Percentiles rank a stretch among this genome's conserved stretches.
Evolutionary conservation across 257 asterid genomes (phyloP).

Genomic region (Solanum bulbocastanum): DNA sequence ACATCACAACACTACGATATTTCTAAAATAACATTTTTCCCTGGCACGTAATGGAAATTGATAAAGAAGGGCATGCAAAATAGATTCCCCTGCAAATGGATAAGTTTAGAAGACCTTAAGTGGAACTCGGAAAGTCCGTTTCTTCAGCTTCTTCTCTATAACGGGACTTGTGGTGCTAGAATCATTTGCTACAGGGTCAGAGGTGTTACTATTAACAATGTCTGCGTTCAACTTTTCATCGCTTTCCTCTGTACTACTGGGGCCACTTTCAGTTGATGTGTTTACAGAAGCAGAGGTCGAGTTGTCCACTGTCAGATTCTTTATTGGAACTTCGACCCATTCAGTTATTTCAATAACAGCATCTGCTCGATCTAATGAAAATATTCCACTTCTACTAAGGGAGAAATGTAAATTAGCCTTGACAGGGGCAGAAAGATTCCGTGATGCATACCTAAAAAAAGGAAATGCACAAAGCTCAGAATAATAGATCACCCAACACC

Average conservation of each 20-base stretch:
- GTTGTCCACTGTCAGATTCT: constrained; percentile 74
- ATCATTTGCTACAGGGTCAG: constrained; percentile 37
- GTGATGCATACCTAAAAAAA: constrained; percentile 62
- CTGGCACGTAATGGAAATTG: neutral
- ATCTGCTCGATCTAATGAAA: constrained; percentile 83
- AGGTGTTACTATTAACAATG: constrained; percentile 24
- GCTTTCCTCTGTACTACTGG: constrained; percentile 48
- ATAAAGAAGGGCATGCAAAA: neutral
- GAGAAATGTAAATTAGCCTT: constrained; percentile 93
- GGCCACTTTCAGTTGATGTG: constrained; percentile 36
- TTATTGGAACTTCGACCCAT: constrained; percentile 94
- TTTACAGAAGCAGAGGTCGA: constrained; percentile 63
- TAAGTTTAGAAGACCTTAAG: constrained; percentile 47
- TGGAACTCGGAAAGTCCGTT: constrained; percentile 77
- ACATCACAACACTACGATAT: neutral
- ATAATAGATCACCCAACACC: neutral
- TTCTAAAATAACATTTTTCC: neutral
- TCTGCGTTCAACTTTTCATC: constrained; percentile 35
- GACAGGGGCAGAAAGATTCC: constrained; percentile 87
- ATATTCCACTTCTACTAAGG: constrained; percentile 88
- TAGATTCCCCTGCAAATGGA: neutral
- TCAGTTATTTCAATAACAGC: constrained; percentile 89
- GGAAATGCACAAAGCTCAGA: constrained; percentile 6
- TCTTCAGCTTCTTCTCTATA: constrained; percentile 84
- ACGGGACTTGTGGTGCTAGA: constrained; percentile 44